phyloP scores from a whole-genome alignment of 2,329 filamentous ascomycete genomes.

The Cryphonectria japonica region DNA sequence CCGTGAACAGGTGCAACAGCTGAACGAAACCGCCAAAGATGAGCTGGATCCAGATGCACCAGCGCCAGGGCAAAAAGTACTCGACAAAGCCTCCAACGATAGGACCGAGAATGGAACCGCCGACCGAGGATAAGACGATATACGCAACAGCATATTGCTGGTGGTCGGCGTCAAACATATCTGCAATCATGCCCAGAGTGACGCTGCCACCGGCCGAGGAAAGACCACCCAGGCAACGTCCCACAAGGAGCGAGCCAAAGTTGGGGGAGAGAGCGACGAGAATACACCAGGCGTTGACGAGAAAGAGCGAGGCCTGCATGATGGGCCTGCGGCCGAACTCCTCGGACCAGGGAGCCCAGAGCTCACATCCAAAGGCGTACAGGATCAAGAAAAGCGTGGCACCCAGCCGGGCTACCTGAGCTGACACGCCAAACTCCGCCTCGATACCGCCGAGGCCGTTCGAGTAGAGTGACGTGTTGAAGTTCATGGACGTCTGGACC shows the following conservation, averaged over 20 bases:
- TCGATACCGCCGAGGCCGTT: conserved; percentile 69
- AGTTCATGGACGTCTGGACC: conserved; percentile 78
- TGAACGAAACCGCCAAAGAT: conserved; percentile 76
- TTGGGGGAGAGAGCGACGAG: conserved; percentile 75
- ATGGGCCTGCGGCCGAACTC: conserved; percentile 79
- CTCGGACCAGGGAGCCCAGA: conserved; percentile 88
- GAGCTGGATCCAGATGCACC: conserved; percentile 78
- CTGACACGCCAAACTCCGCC: conserved; percentile 68
- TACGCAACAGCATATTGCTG: conserved; percentile 79
- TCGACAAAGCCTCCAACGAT: conserved; percentile 80
- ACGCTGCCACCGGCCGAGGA: conserved; percentile 75
- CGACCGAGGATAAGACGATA: conserved; percentile 79
- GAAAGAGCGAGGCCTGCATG: conserved; percentile 70
- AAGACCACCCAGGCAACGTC: conserved; percentile 71
- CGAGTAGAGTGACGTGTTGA: conserved; percentile 76
- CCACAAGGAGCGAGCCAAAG: conserved; percentile 70
- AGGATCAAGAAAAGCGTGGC: conserved; percentile 78
- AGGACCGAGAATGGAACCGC: conserved; percentile 75
- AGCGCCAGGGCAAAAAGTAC: conserved; percentile 69
- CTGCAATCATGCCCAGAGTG: conserved; percentile 75
- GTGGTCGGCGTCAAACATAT: conserved; percentile 70
- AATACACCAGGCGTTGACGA: conserved; percentile 79
- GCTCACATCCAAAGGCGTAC: conserved; percentile 85
- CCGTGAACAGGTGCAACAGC: conserved; percentile 66
- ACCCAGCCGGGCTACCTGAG: conserved; percentile 71